Base-by-base conservation (phyloP, 805 yeast species). In the Candida railenensis region DNA sequence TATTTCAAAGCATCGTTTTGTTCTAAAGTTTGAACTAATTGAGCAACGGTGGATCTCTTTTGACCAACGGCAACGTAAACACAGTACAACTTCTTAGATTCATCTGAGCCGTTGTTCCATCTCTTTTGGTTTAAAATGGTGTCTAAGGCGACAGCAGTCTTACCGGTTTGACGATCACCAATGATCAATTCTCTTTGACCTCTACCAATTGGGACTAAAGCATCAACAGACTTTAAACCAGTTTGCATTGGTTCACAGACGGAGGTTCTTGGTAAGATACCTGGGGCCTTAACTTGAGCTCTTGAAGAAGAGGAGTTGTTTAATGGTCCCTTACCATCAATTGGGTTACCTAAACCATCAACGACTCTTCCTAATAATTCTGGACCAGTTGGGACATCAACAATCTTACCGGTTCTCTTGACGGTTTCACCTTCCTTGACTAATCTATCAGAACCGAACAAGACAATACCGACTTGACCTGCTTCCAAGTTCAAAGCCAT, bases 141-240 rank as follows among this genome's bases (percentile, higher is more conserved):
- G 77, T 94, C 99, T 63, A 94, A 75, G 64, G 98, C 99, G 65
- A 94, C 97, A 58, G 98, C 97, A 71, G 99, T 94, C 84, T 94
- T 94, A 87, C 99, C 99, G 68, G 99, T 94, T 83, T 94, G 99
- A 84, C 99, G 92, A 78, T 92, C 99, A 86, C 99, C 99, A 73
- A 92, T 92, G 69, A 92, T 92, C 87, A 94, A 82, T 83, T 94
- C 99, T 89, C 99, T 94, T 82, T 94, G 99, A 76, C 99, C 99
- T 87, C 99, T 94, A 73, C 99, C 99, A 65, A 94, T 77, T 77
- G 99, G 99, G 76, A 94, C 99, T 67, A 94, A 85, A 71, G 99
- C 92, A 73, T 94, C 99, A 63, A 94, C 97, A 55, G 97, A 85
- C 83, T 94, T 94, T 71, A 94, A 86, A 86, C 99, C 99, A 67